phyloP scores from a whole-genome alignment of 257 asterid genomes.

The Solanum sejunctum region DNA sequence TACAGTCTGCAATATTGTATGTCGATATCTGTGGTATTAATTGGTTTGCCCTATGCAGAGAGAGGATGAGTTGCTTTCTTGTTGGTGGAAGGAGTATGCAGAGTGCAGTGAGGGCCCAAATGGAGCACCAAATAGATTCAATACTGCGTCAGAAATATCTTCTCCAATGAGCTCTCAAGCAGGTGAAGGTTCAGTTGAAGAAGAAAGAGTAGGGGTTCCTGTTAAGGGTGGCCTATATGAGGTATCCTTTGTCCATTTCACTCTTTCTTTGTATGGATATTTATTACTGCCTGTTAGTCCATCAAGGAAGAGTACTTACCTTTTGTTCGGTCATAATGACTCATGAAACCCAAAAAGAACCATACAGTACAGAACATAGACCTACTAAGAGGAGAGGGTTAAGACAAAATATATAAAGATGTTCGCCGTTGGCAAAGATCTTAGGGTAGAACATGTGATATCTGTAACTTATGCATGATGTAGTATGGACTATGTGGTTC shows the following conservation, averaged over 20 bases:
- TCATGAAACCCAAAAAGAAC: background rate
- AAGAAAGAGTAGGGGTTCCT: constrained; percentile 97
- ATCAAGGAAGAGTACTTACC: background rate
- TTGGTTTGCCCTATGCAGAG: constrained; percentile 26
- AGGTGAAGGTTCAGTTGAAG: constrained; percentile 36
- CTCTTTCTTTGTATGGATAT: background rate
- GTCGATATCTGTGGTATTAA: background rate
- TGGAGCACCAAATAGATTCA: constrained; percentile 26
- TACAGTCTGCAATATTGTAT: background rate
- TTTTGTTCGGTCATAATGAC: background rate
- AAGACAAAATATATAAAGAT: background rate
- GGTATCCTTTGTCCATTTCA: constrained; percentile 27
- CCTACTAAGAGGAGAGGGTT: background rate
- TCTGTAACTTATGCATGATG: background rate
- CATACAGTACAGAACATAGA: background rate
- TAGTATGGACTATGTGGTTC: background rate
- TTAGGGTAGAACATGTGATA: background rate
- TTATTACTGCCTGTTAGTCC: background rate
- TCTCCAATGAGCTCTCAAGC: constrained; percentile 26
- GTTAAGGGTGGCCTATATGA: constrained; percentile 95
- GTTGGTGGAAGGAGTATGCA: constrained; percentile 96
- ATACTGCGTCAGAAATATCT: constrained; percentile 12
- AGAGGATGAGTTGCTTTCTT: constrained; percentile 83
- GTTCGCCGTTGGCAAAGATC: background rate
- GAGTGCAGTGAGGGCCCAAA: constrained; percentile 95